Percentiles rank a stretch among this genome's conserved stretches.
These are phyloP conservation scores for Lichtheimia hyalospora DNA, from an alignment of 371 early-diverging fungal genomes.

Conservation along the genomic window DNA sequence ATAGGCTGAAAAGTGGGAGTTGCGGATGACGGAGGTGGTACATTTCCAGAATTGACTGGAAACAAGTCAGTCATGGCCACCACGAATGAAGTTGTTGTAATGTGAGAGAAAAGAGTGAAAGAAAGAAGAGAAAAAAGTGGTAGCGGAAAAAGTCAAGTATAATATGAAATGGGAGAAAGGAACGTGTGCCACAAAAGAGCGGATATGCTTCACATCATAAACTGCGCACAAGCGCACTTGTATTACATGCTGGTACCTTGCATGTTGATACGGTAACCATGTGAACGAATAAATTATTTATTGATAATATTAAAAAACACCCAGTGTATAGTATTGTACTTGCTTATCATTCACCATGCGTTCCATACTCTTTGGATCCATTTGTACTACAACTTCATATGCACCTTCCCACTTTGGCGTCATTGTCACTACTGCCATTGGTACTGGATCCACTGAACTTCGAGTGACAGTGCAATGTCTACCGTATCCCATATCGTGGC, in stretches of 20 bases:
- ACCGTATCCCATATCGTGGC: background rate
- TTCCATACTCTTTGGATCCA: background rate
- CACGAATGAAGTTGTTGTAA: background rate
- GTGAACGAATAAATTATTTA: background rate
- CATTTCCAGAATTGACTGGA: slow-evolving; percentile 51
- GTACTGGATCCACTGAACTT: background rate
- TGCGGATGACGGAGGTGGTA: slow-evolving; percentile 39
- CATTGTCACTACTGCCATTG: background rate
- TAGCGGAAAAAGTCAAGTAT: background rate
- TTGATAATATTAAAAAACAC: background rate
- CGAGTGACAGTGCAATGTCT: background rate
- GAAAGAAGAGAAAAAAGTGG: background rate
- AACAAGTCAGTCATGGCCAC: slow-evolving; percentile 36
- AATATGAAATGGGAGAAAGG: background rate
- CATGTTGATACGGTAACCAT: background rate
- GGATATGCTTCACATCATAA: too few relatives aligned
- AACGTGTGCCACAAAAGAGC: background rate
- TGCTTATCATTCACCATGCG: background rate
- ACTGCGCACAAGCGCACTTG: background rate
- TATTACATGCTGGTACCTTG: background rate
- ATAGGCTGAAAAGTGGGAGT: slow-evolving; percentile 24
- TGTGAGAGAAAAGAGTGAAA: background rate
- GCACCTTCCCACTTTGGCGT: background rate
- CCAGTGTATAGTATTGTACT: background rate
- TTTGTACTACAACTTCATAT: background rate